These are phyloP conservation scores for Fusarium sublunatum DNA, from an alignment of 2,329 filamentous ascomycete genomes.

Conservation along the genomic window DNA sequence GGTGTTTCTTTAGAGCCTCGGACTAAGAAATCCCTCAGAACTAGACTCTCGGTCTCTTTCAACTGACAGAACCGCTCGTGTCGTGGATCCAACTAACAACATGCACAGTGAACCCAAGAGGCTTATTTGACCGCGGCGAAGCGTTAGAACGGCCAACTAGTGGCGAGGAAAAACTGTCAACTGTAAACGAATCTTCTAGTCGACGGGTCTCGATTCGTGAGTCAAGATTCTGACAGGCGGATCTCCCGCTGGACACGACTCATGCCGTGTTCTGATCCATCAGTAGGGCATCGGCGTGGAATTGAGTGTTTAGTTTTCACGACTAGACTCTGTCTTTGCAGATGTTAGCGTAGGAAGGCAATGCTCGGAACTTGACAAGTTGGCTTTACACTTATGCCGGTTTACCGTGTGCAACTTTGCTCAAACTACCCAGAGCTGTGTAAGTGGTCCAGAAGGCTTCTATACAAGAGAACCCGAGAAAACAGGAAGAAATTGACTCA, in stretches of 20 bases:
- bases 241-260: constrained; percentile 15
- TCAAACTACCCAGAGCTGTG: not conserved
- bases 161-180: constrained; percentile 4
- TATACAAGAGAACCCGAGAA: not conserved
- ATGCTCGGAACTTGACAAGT: not conserved
- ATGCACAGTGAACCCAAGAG: constrained; percentile 2
- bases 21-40: constrained; percentile 23
- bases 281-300: not conserved
- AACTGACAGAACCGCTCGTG: constrained; percentile 11
- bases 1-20: not conserved
- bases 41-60: not conserved
- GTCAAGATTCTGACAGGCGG: constrained; percentile 5
- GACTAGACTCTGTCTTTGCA: not conserved
- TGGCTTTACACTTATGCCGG: too few species aligned
- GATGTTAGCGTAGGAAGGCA: not conserved
- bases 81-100: constrained; percentile 2
- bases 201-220: not conserved
- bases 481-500: not conserved
- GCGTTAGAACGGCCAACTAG: constrained; percentile 1
- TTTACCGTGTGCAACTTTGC: not conserved
- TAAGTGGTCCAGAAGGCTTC: not conserved
- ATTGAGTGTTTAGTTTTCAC: constrained; percentile 11
- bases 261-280: not conserved
- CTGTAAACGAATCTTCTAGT: not conserved
- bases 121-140: constrained; percentile 13